Percentiles rank a stretch among this genome's conserved stretches.
These are phyloP conservation scores for Leucaena leucocephala DNA, from an alignment of 306 rosid species.

Conservation along the genomic window DNA sequence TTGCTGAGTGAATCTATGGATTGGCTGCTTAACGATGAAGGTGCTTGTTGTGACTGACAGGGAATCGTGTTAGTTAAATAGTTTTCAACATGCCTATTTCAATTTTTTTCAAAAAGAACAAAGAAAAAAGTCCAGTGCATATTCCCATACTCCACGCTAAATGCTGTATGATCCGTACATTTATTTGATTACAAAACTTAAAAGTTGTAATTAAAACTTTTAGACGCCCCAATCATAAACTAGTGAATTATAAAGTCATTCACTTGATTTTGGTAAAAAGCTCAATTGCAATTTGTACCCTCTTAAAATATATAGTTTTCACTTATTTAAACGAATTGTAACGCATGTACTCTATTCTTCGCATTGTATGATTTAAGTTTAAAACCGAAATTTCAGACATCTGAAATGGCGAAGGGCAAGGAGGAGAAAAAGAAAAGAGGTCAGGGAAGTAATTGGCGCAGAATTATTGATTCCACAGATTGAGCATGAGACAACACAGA, in stretches of 20 bases:
- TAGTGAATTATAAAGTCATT: no score
- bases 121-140: background rate
- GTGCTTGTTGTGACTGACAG: background rate
- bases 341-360: background rate
- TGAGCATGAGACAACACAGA: slow-evolving; percentile 36
- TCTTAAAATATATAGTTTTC: no score
- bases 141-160: background rate
- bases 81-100: background rate
- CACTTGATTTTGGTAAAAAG: no score
- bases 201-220: no score
- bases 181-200: background rate
- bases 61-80: background rate
- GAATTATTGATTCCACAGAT: slow-evolving; percentile 13
- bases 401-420: background rate
- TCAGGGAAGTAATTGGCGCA: background rate
- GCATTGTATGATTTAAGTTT: background rate
- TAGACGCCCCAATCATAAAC: no score
- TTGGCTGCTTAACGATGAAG: background rate
- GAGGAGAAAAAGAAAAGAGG: background rate
- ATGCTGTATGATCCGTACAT: background rate
- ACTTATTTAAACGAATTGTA: no score
- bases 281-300: no score
- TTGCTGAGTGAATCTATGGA: background rate
- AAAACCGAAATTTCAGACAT: background rate
- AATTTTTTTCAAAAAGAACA: background rate